Base-by-base conservation (phyloP, 306 rosid genomes). In the Nissolia schottii region DNA sequence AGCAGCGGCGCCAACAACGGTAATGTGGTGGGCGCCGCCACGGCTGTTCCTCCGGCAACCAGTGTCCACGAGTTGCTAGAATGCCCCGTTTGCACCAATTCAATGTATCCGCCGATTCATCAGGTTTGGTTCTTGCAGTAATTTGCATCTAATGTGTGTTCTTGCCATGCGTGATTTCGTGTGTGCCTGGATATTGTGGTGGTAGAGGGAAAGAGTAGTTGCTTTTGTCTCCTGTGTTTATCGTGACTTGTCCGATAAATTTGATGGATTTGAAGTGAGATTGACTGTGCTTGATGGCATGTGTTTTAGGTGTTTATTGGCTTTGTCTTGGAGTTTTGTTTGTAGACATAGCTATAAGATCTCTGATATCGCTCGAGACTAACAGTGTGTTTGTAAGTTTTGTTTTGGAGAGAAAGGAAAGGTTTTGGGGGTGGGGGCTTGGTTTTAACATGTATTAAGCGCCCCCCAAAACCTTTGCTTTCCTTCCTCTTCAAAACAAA, bases 71-170 rank as follows among this genome's bases (percentile, higher is more conserved):
- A 90, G 73, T 77, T 90, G 88, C 90, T 90, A 1, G 93, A 90
- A 77, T 90, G 93, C 83, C 93, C 93, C 1, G 96, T 90, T 72
- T 90, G 96, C 41, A 90, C 96, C 67, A 90, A 90, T 79, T 90
- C 96, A 32, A 90, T 90, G 96, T 90, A 90, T 72, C 96, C 96
- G 8, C 96, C 96, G 37, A 90, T 90, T 28, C 91, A 90, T 75
- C 96, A 90, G 96, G 96, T 90, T 34, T 7, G 69, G 66, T 16
- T 50, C 7, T 45, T 38, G 3, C 12, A 20, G 40, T 5, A 62
- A 54, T 38, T 49, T 62, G 3, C 16, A 2, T 15, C 28, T 78
- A 38, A n/a, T 29, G 45, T 55, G 34, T 51, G 23, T 71, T 56
- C 46, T 19, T 18, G 28, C 22, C 16, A 25, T 31, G 2, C 14